Conservation (phyloP, 306 rosid species). For the Hippophae gyantsensis region DNA sequence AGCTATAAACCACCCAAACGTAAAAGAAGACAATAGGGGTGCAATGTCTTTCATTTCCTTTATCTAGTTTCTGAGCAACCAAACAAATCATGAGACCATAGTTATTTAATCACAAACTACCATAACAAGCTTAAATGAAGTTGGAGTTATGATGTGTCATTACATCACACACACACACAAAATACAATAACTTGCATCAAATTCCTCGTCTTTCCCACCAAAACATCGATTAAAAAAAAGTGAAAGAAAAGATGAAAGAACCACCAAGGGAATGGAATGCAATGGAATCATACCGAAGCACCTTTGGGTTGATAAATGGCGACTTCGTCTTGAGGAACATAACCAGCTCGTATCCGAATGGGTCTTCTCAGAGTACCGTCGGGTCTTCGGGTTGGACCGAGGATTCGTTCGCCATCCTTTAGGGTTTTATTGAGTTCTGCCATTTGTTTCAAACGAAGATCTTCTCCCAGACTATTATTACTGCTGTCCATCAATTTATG, state of each 20-base stretch:
- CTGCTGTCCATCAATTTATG: constrained; percentile 31
- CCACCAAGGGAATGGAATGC: not conserved
- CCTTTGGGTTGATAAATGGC: constrained; percentile 78
- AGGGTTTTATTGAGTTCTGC: constrained; percentile 47
- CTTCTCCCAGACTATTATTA: constrained; percentile 27
- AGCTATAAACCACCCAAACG: too few relatives aligned
- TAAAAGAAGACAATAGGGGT: not conserved
- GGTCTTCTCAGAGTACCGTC: constrained; percentile 85
- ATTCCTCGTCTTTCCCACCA: too few relatives aligned
- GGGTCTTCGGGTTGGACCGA: constrained; percentile 78
- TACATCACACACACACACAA: too few relatives aligned
- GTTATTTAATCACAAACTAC: too few relatives aligned
- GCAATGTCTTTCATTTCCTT: not conserved
- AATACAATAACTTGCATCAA: too few relatives aligned
- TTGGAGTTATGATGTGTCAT: too few relatives aligned
- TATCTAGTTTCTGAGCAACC: constrained; percentile 8
- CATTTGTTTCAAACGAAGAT: constrained; percentile 20
- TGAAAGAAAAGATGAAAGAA: not conserved
- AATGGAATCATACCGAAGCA: constrained; percentile 36
- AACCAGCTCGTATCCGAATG: constrained; percentile 78
- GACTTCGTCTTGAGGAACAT: constrained; percentile 81
- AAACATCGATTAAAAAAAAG: not conserved
- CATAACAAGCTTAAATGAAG: too few relatives aligned
- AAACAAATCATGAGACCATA: constrained; percentile 5
- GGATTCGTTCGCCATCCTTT: constrained; percentile 75